These are phyloP conservation scores for Stellera chamaejasme DNA, from an alignment of 345 rosid species.

Conservation along the genomic window DNA sequence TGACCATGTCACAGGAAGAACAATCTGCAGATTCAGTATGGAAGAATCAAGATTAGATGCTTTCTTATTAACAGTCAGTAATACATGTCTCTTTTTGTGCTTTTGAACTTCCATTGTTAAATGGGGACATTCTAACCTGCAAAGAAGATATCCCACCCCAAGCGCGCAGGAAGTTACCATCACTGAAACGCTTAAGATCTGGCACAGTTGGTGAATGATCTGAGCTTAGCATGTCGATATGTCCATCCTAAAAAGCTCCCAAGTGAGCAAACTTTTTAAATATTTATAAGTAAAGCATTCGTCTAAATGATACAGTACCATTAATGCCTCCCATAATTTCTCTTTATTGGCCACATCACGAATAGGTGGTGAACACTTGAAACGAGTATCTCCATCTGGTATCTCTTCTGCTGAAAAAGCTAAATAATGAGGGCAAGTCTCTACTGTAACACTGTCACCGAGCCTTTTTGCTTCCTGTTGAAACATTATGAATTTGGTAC, in stretches of 20 bases:
- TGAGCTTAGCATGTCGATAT: slow-evolving; percentile 83
- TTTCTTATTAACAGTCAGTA: too few species aligned
- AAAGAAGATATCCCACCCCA: slow-evolving; percentile 99
- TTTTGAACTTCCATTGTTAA: not conserved
- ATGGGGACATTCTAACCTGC: slow-evolving; percentile 47
- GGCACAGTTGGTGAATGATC: slow-evolving; percentile 95
- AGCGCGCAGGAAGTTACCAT: slow-evolving; percentile 84
- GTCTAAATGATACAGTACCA: slow-evolving; percentile 32
- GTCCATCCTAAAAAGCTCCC: slow-evolving; percentile 48
- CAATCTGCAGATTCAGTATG: slow-evolving; percentile 44
- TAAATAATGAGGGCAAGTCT: slow-evolving; percentile 94
- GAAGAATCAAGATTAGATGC: too few species aligned
- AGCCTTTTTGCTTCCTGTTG: slow-evolving; percentile 61
- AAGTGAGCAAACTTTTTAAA: not conserved
- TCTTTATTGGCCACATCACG: slow-evolving; percentile 73
- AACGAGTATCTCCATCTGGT: slow-evolving; percentile 84
- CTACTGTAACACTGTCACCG: slow-evolving; percentile 79
- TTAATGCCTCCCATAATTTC: slow-evolving; percentile 77
- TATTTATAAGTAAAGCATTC: too few species aligned
- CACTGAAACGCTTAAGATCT: slow-evolving; percentile 60
- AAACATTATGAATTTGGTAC: too few species aligned
- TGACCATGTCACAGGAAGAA: slow-evolving; percentile 94
- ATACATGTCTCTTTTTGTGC: too few species aligned
- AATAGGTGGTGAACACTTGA: slow-evolving; percentile 93
- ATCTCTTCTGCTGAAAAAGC: slow-evolving; percentile 97